Evolutionary conservation across 2,329 filamentous ascomycete species (phyloP).

Genomic region (Didymella pomorum): DNA sequence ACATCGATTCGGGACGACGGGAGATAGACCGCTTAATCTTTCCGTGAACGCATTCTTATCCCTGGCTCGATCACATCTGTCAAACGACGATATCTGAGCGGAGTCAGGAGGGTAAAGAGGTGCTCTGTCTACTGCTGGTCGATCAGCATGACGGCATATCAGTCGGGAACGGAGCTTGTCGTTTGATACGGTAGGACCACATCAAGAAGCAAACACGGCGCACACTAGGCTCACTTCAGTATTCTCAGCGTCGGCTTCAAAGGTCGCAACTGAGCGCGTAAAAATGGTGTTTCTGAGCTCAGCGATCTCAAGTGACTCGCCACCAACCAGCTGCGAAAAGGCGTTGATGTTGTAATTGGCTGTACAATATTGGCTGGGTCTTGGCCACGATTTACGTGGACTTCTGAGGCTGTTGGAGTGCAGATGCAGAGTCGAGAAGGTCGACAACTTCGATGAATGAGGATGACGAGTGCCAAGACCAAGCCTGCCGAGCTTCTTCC

Average conservation of each 20-base stretch:
- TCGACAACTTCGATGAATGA: not conserved
- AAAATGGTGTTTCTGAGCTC: not conserved
- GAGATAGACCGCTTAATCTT: slow-evolving; percentile 1
- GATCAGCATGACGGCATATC: not conserved
- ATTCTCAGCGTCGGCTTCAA: not conserved
- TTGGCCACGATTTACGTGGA: not conserved
- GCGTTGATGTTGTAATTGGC: not conserved
- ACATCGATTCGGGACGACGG: slow-evolving; percentile 11
- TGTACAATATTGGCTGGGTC: not conserved
- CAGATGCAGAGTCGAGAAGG: not conserved
- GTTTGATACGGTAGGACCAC: too few relatives aligned
- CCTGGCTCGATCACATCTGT: not conserved
- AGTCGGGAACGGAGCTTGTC: too few relatives aligned
- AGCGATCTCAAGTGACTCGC: not conserved
- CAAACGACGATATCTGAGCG: not conserved
- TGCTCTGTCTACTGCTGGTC: not conserved
- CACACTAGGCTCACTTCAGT: not conserved
- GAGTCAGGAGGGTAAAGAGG: not conserved
- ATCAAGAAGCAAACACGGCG: not conserved
- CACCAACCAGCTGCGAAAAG: not conserved
- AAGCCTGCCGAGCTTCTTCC: not conserved
- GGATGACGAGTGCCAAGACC: slow-evolving; percentile 12
- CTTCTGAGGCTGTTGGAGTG: not conserved
- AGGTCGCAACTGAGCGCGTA: not conserved
- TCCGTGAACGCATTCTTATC: not conserved